Evolutionary conservation across 257 asterid genomes (phyloP), one percentile per base, ranked within the genome.

Genomic region (Solanum virginianum): DNA sequence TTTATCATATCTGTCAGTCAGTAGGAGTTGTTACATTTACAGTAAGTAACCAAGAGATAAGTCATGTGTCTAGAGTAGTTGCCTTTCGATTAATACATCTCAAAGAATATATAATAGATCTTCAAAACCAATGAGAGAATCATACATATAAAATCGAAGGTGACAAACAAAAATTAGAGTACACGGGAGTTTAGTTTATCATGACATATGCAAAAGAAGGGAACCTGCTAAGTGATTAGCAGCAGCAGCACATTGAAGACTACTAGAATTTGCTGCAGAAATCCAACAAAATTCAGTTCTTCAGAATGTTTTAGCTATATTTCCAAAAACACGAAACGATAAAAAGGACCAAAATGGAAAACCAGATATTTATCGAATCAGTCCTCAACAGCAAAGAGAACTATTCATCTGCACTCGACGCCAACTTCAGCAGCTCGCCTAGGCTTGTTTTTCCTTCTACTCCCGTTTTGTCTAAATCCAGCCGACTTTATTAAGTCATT

Each of bases 361-460:
- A 53, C 43, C 69, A 83, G 51, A 68, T 83, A 32, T 29, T 53
- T 1, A 16, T 43, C 77, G 65, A 11, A 83, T 83, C 69, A 62
- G 56, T 51, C 43, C 72, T 82, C 49, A 45, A 63, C 47, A 82
- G 80, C 85, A 66, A 54, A 66, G 69, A 83, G 29, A 83, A 36
- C 47, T 51, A 10, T 26, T 92, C 86, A 93, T 86, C 83, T 90
- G 97, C 98, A 93, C 87, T 93, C 97, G 39, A 95, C 97, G 5
- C 97, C 98, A 89, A 90, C 98, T 88, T 94, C 98, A 88, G 98
- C 98, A 84, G 98, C 98, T 14, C 98, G 89, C 20, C 97, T 92
- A 59, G 98, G 98, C 90, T 93, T 95, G 88, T 90, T 94, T 91
- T 95, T 95, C 92, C 98, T 92, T 84, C 98, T 82, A 89, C 97